Evolutionary conservation across 129 eudicot genomes (phyloP).

Genomic region (Cynara cardunculus): DNA sequence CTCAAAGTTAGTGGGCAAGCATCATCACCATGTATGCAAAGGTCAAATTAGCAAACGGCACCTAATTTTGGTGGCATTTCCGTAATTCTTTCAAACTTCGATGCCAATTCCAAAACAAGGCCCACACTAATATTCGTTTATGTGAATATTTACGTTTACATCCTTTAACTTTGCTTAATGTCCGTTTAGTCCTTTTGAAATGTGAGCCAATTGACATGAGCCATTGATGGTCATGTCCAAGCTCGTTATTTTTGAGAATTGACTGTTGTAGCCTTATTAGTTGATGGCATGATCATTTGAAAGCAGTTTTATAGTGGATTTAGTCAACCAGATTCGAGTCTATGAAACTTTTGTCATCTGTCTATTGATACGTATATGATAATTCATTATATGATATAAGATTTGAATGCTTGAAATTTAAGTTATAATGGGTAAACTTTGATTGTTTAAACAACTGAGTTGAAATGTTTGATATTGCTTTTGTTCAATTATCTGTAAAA

Average conservation of each 20-base stretch:
- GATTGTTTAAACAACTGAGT: neutral
- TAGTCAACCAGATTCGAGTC: neutral
- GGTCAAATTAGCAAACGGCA: conserved; percentile 37
- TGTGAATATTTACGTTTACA: neutral
- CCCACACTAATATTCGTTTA: conserved; percentile 3
- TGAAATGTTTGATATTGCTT: neutral
- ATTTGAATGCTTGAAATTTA: neutral
- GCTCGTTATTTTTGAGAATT: neutral
- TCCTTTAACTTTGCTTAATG: conserved; percentile 3
- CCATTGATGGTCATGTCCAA: neutral
- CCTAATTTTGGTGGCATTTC: conserved; percentile 22
- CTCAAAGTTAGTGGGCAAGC: conserved; percentile 50
- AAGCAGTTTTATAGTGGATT: neutral
- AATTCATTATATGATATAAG: neutral
- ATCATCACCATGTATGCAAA: conserved; percentile 27
- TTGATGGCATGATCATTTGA: neutral
- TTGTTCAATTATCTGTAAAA: neutral
- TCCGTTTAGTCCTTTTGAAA: neutral
- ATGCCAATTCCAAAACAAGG: conserved; percentile 16
- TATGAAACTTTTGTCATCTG: neutral
- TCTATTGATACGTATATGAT: neutral
- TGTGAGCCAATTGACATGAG: neutral
- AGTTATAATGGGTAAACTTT: neutral
- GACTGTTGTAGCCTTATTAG: neutral
- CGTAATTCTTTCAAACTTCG: neutral